These are phyloP conservation scores for Testicularia cyperi DNA, from an alignment of 1,284 basidiomycete genomes.

Conservation along the genomic window DNA sequence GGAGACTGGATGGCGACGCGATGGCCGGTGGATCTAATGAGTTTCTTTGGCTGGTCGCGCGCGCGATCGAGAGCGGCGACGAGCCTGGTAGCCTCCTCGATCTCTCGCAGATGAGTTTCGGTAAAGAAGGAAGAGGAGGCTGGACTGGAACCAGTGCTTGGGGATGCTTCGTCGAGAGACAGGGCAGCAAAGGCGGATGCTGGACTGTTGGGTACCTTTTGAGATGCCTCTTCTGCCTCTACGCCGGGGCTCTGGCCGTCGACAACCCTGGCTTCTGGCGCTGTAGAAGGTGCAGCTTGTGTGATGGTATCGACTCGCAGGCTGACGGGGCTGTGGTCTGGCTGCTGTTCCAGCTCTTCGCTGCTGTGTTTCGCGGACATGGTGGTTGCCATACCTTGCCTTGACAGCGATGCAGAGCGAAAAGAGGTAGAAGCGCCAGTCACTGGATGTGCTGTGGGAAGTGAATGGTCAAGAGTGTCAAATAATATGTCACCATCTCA, in stretches of 20 bases:
- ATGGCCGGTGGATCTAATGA: conserved; percentile 37
- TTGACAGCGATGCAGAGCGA: no score
- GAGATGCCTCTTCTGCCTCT: background rate
- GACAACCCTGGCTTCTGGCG: no score
- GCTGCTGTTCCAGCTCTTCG: no score
- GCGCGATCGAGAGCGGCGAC: conserved; percentile 30
- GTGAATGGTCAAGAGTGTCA: no score
- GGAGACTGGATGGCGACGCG: conserved; percentile 1
- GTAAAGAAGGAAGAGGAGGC: conserved; percentile 10
- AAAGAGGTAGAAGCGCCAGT: no score
- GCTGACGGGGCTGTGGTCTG: no score
- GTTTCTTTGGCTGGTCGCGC: conserved; percentile 21
- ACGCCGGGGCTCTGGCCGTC: background rate
- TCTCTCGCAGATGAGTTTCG: conserved; percentile 3
- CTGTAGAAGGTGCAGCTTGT: no score
- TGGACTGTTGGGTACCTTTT: conserved; percentile 27
- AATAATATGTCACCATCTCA: no score
- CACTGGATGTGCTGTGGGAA: no score
- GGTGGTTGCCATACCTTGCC: no score
- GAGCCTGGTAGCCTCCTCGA: conserved; percentile 15
- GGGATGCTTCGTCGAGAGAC: conserved; percentile 8
- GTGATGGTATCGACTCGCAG: no score
- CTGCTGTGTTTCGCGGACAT: no score
- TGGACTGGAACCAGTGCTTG: conserved; percentile 1
- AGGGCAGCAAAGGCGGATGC: conserved; percentile 23